A percentile compares a stretch with the other conserved stretches of the same genome.
Conservation (phyloP, 306 rosid genomes). For the Macrotyloma uniflorum region DNA sequence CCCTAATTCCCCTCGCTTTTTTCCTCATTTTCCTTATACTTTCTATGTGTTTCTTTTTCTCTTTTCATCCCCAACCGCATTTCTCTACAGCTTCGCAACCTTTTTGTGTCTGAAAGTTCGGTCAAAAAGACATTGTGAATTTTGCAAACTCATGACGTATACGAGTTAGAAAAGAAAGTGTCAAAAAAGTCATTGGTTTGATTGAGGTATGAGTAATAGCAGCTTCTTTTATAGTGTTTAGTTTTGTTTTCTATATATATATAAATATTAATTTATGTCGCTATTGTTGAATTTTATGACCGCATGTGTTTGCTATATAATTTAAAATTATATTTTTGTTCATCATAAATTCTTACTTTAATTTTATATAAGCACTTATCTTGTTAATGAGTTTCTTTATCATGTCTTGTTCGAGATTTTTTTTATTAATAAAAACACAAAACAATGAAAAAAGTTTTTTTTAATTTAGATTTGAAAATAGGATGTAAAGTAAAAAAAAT, state of each 20-base stretch:
- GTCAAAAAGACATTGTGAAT: constrained; percentile 20
- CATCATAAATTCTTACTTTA: neutral
- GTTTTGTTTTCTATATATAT: too few relatives aligned
- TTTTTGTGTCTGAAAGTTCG: neutral
- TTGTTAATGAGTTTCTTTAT: neutral
- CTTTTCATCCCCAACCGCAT: too few relatives aligned
- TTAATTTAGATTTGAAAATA: neutral
- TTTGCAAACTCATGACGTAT: constrained; percentile 85
- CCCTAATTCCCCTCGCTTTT: too few relatives aligned
- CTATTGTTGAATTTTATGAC: neutral
- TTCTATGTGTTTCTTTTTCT: too few relatives aligned
- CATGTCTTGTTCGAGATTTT: neutral
- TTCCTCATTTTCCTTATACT: too few relatives aligned
- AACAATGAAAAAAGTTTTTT: neutral
- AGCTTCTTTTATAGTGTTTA: neutral
- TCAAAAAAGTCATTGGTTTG: constrained; percentile 72
- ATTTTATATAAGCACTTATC: neutral
- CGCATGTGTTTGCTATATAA: neutral
- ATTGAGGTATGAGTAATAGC: constrained; percentile 58
- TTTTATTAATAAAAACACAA: neutral
- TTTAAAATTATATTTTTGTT: neutral
- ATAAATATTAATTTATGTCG: too few relatives aligned
- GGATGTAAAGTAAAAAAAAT: neutral
- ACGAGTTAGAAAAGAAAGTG: constrained; percentile 70
- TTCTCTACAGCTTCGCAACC: too few relatives aligned